Conservation (phyloP, 1,284 basidiomycete genomes). For the Microbotryum scabiosae region DNA sequence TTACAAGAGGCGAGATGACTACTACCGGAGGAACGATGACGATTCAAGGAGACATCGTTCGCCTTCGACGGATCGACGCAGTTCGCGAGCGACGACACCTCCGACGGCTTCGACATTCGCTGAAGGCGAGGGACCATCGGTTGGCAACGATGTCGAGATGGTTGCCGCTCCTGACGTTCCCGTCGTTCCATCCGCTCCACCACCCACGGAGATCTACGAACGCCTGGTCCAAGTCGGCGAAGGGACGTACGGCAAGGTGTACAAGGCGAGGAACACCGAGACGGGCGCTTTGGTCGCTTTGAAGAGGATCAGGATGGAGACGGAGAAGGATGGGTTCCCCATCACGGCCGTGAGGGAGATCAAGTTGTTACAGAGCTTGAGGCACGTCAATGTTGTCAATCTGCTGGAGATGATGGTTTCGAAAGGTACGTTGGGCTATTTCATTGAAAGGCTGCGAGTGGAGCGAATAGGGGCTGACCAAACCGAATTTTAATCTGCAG, state of each 20-base stretch:
- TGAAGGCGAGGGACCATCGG: background rate
- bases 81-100: background rate
- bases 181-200: background rate
- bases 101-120: background rate
- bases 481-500: conserved; percentile 43
- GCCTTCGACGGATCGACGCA: background rate
- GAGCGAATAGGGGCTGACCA: too few relatives aligned
- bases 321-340: conserved; percentile 94
- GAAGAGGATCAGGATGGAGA: conserved; percentile 97
- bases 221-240: conserved; percentile 93
- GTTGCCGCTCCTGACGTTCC: background rate
- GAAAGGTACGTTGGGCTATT: conserved; percentile 56
- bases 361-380: conserved; percentile 84
- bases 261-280: conserved; percentile 81
- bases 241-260: conserved; percentile 98
- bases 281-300: conserved; percentile 74
- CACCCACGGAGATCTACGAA: conserved; percentile 55
- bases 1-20: too few relatives aligned
- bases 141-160: background rate
- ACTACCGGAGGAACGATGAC: too few relatives aligned
- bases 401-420: conserved; percentile 98
- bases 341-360: conserved; percentile 99
- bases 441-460: too few relatives aligned
- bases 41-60: background rate
- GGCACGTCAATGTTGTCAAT: conserved; percentile 80